phyloP scores from a whole-genome alignment of 2,329 filamentous ascomycete genomes.

The Acephala macrosclerotiorum region DNA sequence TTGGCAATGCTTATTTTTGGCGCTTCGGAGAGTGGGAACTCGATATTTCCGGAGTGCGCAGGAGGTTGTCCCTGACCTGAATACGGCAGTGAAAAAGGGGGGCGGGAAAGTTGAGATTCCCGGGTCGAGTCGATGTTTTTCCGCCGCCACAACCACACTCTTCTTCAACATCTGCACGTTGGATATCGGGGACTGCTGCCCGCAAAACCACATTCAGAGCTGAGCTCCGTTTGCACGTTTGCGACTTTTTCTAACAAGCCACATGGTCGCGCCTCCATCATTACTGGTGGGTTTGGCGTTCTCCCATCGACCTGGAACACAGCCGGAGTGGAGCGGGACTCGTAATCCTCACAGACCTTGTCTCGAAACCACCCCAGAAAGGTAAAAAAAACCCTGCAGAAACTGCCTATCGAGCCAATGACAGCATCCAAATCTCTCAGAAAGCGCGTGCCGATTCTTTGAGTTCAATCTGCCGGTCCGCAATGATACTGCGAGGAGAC shows the following conservation, averaged over 20 bases:
- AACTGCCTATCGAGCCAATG: not conserved
- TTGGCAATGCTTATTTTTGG: slow-evolving; percentile 5
- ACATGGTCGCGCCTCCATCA: not conserved
- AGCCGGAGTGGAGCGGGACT: not conserved
- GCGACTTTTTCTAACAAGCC: not conserved
- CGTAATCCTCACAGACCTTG: slow-evolving; percentile 6
- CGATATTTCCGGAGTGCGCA: not conserved
- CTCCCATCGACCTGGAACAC: not conserved
- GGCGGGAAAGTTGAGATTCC: not conserved
- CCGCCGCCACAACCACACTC: not conserved
- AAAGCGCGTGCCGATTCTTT: not conserved
- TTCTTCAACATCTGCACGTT: not conserved
- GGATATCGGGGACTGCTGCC: no score
- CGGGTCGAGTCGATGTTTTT: not conserved
- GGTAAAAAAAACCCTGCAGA: no score
- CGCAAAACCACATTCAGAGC: no score
- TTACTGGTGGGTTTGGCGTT: not conserved
- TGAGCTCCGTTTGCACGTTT: no score
- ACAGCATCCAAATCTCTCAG: not conserved
- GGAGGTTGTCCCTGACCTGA: not conserved
- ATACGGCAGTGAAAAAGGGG: no score
- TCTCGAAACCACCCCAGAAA: not conserved
- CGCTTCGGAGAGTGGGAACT: not conserved
- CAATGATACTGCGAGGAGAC: not conserved
- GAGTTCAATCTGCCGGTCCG: not conserved